Base-by-base conservation (phyloP, 345 rosid genomes). In the Hirschfeldia incana region DNA sequence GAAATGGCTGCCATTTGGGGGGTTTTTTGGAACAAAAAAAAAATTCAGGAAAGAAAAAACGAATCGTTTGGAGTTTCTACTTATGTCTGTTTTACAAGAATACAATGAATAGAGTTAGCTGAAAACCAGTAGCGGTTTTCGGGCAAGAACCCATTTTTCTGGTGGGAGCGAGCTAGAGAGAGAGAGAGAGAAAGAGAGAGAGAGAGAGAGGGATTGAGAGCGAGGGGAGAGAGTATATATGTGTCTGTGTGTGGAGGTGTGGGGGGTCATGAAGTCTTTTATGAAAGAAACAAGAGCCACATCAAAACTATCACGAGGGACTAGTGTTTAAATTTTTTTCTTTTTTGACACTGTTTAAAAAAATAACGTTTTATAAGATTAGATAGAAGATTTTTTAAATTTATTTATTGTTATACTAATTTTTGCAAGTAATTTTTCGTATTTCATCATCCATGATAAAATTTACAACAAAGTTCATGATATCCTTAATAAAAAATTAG, bases 91-190 rank as follows among this genome's bases (percentile, higher is more conserved):
- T 65, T 42, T 66, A 74, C 15, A 53, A 32, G 37, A 44, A 67
- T 15, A 1, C 16, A 65, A 34, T 15, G 59, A 72, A 11, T 28
- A 62, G 67, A 58, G 74, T 57, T 84, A 11, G 37, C 46, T 39
- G 73, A 30, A 67, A 71, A 69, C 60, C 58, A 74, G 72, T 65
- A 77, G 79, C 33, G 32, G 81, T 72, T 79, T 78, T 72, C 86
- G 81, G 88, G 81, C 28, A 76, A 79, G 77, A 70, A 44, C 75
- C 84, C 94, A 88, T 88, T 65, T 64, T 37, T 27, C 66, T 12
- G 67, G 71, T 17, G 27, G 65, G 44, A 61, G 69, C 28, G 16
- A 44, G 62, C 60, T 39, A 42, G 60, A 29, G 59, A n/a, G 21
- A n/a, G 57, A 1, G 53, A 44, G 15, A 32, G 79, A 60, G 46